phyloP scores from a whole-genome alignment of 1,284 basidiomycete species.

The Xerocomus nothofagi region DNA sequence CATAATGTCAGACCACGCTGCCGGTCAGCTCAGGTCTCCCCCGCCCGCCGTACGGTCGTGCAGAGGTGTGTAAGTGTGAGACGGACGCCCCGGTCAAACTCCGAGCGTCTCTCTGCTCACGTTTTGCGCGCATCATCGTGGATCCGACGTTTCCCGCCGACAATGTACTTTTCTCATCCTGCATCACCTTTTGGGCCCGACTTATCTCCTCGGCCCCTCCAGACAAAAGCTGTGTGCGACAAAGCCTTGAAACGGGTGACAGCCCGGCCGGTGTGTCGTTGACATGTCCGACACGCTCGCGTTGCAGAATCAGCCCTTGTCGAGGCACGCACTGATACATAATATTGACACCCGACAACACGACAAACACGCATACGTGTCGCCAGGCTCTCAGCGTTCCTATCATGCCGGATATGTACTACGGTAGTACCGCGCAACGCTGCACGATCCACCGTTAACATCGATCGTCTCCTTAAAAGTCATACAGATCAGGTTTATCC shows the following conservation, averaged over 20 bases:
- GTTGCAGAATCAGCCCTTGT: not conserved
- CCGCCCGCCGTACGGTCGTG: not conserved
- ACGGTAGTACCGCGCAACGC: too few species aligned
- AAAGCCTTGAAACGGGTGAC: conserved; percentile 5
- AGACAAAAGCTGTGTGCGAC: conserved; percentile 1
- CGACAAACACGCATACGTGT: not conserved
- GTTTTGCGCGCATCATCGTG: too few species aligned
- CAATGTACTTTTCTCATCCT: not conserved
- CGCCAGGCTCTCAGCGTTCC: not conserved
- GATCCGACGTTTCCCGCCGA: too few species aligned
- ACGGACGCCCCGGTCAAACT: not conserved
- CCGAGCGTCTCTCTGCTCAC: not conserved
- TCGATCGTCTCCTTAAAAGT: conserved; percentile 41
- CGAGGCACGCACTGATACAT: not conserved
- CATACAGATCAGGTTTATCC: conserved; percentile 65
- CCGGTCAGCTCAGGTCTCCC: too few species aligned
- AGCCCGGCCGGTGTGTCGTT: not conserved
- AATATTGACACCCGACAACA: not conserved
- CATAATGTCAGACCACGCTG: conserved; percentile 1
- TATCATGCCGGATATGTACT: too few species aligned
- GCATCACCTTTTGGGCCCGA: not conserved
- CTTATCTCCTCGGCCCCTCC: conserved; percentile 2
- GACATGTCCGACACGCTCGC: not conserved
- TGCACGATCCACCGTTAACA: too few species aligned
- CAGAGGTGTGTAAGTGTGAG: too few species aligned